phyloP scores from a whole-genome alignment of 768 basidiomycete species.

The Saitozyma podzolica region DNA sequence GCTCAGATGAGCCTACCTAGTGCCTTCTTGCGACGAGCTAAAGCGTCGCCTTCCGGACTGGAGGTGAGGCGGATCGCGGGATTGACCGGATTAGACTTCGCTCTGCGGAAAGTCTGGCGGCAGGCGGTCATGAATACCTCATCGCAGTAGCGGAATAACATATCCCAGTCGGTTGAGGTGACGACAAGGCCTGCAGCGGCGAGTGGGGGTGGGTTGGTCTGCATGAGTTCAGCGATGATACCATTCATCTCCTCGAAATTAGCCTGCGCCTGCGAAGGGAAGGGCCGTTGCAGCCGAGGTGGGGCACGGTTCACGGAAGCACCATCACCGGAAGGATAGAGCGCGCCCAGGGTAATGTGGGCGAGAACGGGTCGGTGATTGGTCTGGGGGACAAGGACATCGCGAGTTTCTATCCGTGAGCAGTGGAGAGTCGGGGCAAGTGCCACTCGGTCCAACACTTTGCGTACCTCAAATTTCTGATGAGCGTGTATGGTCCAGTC shows the following conservation, averaged over 20 bases:
- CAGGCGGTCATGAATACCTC: no score
- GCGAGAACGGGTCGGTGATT: conserved; percentile 12
- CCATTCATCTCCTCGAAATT: neutral
- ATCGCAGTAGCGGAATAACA: no score
- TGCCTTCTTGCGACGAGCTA: no score
- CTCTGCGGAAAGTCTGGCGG: no score
- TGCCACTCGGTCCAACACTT: conserved; percentile 10
- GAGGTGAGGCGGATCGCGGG: no score
- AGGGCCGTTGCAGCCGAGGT: conserved; percentile 3
- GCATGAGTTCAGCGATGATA: neutral
- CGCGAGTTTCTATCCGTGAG: neutral
- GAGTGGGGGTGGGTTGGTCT: neutral
- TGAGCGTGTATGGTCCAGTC: conserved; percentile 5
- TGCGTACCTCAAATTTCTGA: neutral
- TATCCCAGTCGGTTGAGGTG: no score
- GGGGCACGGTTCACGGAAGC: conserved; percentile 11
- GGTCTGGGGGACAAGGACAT: conserved; percentile 4
- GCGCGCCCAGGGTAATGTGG: neutral
- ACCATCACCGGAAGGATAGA: neutral
- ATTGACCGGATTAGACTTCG: no score
- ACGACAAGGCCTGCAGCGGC: neutral
- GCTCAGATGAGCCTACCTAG: neutral
- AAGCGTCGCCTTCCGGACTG: no score
- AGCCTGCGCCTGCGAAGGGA: neutral
- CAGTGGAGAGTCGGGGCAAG: neutral